Conservation (phyloP, 2,329 filamentous ascomycete species). For the Nemania sp. region DNA sequence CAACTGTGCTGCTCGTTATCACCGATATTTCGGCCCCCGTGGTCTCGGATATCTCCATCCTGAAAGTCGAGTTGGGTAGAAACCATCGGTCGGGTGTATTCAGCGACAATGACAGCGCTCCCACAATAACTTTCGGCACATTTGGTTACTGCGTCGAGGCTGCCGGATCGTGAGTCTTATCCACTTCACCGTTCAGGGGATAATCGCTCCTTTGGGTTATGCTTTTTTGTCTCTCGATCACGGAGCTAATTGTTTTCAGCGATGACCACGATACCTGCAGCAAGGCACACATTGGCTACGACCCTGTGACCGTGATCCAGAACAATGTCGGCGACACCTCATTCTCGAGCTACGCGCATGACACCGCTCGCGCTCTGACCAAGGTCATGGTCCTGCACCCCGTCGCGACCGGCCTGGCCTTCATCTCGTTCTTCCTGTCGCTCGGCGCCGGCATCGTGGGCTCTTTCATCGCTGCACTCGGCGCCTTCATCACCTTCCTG, state of each 20-base stretch:
- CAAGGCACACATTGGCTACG: constrained; percentile 33
- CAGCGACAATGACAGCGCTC: constrained; percentile 19
- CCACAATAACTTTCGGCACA: constrained; percentile 46
- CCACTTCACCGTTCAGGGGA: too few species aligned
- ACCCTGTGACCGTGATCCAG: constrained; percentile 31
- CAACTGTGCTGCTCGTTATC: constrained; percentile 50
- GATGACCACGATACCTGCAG: too few species aligned
- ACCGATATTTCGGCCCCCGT: constrained; percentile 52
- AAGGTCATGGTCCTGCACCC: constrained; percentile 50
- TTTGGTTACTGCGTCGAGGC: constrained; percentile 48
- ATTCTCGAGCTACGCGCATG: constrained; percentile 42
- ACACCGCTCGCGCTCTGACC: constrained; percentile 46
- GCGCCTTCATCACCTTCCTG: constrained; percentile 46
- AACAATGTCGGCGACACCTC: constrained; percentile 28
- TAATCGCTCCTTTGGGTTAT: too few species aligned
- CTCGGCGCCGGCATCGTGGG: constrained; percentile 49
- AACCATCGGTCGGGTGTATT: background rate
- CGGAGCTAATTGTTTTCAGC: too few species aligned
- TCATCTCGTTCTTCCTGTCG: constrained; percentile 50
- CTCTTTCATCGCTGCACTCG: constrained; percentile 44
- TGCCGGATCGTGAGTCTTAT: constrained; percentile 26
- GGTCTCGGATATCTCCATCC: constrained; percentile 46
- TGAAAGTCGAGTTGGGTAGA: constrained; percentile 45
- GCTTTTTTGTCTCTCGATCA: background rate
- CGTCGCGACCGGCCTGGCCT: constrained; percentile 40